Evolutionary conservation across 176 grass and related monocot species (phyloP).

Genomic region (Eragrostis curvula): DNA sequence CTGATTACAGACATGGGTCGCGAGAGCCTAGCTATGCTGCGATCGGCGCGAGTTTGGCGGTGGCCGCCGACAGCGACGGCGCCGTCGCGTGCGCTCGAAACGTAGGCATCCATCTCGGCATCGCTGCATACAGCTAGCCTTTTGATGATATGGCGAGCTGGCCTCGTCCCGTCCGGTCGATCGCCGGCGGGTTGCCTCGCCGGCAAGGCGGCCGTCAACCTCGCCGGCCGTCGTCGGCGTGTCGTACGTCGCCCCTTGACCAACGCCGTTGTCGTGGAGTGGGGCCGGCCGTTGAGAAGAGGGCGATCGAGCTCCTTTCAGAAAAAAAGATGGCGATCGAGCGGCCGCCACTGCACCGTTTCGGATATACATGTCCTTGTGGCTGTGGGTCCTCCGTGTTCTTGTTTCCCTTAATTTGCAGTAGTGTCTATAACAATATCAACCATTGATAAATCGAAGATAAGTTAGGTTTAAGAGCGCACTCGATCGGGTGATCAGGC

Average conservation of each 20-base stretch:
- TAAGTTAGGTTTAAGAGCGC: too few relatives aligned
- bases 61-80: conserved; percentile 8
- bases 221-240: not conserved
- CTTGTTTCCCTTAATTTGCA: too few relatives aligned
- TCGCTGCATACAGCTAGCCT: not conserved
- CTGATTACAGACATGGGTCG: not conserved
- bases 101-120: not conserved
- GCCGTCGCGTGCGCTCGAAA: not conserved
- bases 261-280: not conserved
- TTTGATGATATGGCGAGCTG: not conserved
- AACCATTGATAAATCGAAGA: too few relatives aligned
- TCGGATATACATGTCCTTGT: conserved; percentile 2
- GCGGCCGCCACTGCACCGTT: not conserved
- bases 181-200: conserved; percentile 1
- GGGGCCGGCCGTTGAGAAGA: not conserved
- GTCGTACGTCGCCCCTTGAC: not conserved
- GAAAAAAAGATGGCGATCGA: not conserved
- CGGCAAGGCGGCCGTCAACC: conserved; percentile 53
- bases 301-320: too few relatives aligned
- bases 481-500: too few relatives aligned
- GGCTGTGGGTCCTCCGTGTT: too few relatives aligned
- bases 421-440: too few relatives aligned
- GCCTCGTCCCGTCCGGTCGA: not conserved
- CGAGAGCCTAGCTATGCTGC: not conserved
- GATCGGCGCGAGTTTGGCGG: conserved; percentile 33